A percentile compares a stretch with the other conserved stretches of the same genome.
These are phyloP conservation scores for Neckera pumila DNA, from an alignment of 225 moss, liverwort and hornwort genomes.

Conservation along the genomic window DNA sequence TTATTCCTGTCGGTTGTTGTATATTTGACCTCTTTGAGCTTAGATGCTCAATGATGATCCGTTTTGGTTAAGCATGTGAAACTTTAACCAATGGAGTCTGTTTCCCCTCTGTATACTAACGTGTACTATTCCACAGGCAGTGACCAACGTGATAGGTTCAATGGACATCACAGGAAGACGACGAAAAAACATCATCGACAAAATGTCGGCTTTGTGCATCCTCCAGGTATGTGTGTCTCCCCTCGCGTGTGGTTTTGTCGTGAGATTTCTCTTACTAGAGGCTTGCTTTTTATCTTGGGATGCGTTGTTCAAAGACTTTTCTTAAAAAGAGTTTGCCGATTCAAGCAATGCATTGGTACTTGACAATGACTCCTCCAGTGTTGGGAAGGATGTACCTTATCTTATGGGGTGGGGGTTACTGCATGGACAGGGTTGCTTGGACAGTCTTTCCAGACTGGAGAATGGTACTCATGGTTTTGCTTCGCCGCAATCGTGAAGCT, in stretches of 20 bases:
- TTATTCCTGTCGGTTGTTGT: too few species aligned
- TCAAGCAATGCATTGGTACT: not conserved
- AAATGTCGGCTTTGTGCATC: conserved; percentile 81
- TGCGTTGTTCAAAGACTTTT: not conserved
- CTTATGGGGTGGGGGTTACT: not conserved
- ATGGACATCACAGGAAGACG: conserved; percentile 46
- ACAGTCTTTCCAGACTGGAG: conserved; percentile 45
- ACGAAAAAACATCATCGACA: conserved; percentile 63
- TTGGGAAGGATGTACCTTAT: not conserved
- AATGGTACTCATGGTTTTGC: conserved; percentile 26
- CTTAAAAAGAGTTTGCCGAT: not conserved
- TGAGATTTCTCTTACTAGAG: not conserved
- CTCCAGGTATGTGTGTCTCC: conserved; percentile 43
- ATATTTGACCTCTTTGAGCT: not conserved
- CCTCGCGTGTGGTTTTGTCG: not conserved
- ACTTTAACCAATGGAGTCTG: not conserved
- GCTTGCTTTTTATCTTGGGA: not conserved
- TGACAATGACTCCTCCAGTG: not conserved
- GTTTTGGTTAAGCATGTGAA: not conserved
- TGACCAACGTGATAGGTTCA: conserved; percentile 48
- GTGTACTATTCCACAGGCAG: conserved; percentile 29
- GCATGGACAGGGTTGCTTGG: conserved; percentile 44
- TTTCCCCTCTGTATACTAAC: not conserved
- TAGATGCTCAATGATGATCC: not conserved
- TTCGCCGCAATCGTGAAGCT: conserved; percentile 10